Base-by-base conservation (phyloP, 1,284 basidiomycete species). In the Athelia sp. region DNA sequence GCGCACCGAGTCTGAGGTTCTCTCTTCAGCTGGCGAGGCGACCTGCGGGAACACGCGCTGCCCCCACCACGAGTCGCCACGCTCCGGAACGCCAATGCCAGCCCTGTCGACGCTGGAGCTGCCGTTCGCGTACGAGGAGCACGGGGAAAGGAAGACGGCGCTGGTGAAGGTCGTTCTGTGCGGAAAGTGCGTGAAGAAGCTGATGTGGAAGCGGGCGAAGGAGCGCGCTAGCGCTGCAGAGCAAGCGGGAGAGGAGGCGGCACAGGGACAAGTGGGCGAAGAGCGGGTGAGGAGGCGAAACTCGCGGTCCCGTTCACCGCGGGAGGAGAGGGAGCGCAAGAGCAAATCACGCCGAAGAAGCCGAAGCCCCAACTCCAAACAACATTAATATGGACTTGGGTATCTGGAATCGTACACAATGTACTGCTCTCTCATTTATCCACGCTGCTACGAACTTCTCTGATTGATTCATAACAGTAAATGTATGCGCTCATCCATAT, bases 91-190 rank as follows among this genome's bases (percentile, higher is more conserved):
- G 13, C 4, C 26, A n/a, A 55, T 64, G 43, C 53, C 58, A 4
- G 54, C 59, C 6, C 70, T 91, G 40, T 75, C 75, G 18, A 87
- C 86, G 3, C 79, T 93, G 40, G 93, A 96, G 64, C 72, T 96
- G 4, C 93, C 93, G 0, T 98, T 98, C 58, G 79, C 81, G 2
- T 97, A 98, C 64, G 69, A 77, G 22, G 94, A 98, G 61, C 78
- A 80, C 4, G 90, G 87, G 0, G 74, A 82, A 58, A 67, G 62
- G 48, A 94, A 91, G 65, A 81, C 81, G 45, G 90, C 91, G 0
- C 69, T 96, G 10, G 94, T 97, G 44, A 97, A 98, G 63, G 82
- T 94, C 1, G 90, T 90, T 1, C 66, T 97, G 19, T 98, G 93
- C 61, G 63, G 71, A 18, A 78, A 70, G 57, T 97, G 94, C 61